phyloP scores from a whole-genome alignment of 2,329 filamentous ascomycete species.

The Magnaporthiopsis incrustans region DNA sequence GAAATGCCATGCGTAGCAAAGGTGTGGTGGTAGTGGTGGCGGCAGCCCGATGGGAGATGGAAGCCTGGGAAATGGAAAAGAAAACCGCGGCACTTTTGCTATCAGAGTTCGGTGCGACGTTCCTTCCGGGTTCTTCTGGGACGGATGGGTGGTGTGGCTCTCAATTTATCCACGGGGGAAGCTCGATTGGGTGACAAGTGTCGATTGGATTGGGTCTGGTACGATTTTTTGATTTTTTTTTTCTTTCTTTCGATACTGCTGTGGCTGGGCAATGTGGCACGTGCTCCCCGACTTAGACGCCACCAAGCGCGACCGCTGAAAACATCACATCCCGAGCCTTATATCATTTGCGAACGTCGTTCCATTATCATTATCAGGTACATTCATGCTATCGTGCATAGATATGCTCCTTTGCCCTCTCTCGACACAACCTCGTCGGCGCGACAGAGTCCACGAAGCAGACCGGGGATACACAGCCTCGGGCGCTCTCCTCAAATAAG shows the following conservation, averaged over 20 bases:
- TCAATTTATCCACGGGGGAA: constrained; percentile 1
- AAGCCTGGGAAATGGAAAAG: neutral
- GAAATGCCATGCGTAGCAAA: neutral
- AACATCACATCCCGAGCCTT: neutral
- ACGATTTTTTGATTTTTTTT: neutral
- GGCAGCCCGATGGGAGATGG: neutral
- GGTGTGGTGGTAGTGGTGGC: neutral
- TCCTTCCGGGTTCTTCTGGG: neutral
- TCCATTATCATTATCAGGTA: neutral
- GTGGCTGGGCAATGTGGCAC: neutral
- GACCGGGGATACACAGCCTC: too few relatives aligned
- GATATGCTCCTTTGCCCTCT: neutral
- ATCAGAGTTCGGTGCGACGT: neutral
- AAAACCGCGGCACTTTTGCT: neutral
- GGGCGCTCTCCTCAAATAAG: too few relatives aligned
- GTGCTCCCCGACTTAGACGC: neutral
- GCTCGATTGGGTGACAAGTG: neutral
- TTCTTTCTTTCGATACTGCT: neutral
- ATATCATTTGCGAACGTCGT: neutral
- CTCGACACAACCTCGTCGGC: neutral
- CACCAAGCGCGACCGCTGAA: too few relatives aligned
- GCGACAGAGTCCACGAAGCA: neutral
- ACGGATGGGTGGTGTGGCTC: neutral
- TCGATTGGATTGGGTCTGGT: neutral
- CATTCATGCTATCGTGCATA: neutral